Evolutionary conservation across 179 eudicot species (phyloP), one percentile per base, ranked within the genome.

Genomic region (Pouteria campechiana): DNA sequence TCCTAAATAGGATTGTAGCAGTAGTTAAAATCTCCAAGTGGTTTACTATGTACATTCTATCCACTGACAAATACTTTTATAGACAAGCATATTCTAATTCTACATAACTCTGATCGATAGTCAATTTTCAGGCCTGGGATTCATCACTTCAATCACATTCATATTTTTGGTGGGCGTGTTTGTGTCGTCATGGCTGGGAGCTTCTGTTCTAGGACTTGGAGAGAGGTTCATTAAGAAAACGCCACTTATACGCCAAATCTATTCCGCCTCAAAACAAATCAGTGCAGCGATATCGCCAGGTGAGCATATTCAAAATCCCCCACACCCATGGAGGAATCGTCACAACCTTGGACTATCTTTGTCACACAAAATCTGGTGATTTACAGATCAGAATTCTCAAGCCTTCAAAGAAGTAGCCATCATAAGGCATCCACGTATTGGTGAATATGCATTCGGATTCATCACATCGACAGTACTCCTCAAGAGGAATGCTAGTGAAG

Each of bases 381-480:
- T 38, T 67, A 22, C 76, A 80, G 84, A 80, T 59, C 76, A 76
- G 44, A 73, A 57, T 27, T 66, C 82, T 9, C 75, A 66, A 3
- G 93, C 82, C 20, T 81, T 81, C 61, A 81, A 81, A 48, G 93
- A 81, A 67, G 82, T 81, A 23, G 93, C 93, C 3, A 74, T 81
- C 25, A 50, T 81, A 31, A 71, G 68, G 61, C 93, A 81, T 72
- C 93, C 93, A 0, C 77, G 83, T 6, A 7, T 64, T 14, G 92
- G 86, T 4, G 92, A 78, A 55, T 73, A 80, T 52, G 81, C 84
- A 33, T 66, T 81, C 23, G 92, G 75, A 17, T 81, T 81, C 39
- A 78, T 81, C 52, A 81, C 86, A 37, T 78, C 93, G 4, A 68
- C 77, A 14, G 78, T 81, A 15, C 58, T 72, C 24, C 75, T 81